Evolutionary conservation across 2,329 filamentous ascomycete species (phyloP).

Genomic region (Botrytis fabae): DNA sequence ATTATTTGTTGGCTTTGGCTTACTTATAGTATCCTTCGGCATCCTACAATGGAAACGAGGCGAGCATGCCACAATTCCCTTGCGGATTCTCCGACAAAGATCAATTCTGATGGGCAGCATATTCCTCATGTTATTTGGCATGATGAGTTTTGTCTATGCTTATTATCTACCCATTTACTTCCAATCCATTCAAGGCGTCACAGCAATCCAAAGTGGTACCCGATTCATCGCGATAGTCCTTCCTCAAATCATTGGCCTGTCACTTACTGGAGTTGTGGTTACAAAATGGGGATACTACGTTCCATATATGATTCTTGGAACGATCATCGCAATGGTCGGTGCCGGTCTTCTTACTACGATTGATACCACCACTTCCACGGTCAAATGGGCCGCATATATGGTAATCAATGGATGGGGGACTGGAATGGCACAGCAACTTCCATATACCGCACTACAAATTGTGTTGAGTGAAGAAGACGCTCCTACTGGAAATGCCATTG

Average conservation of each 20-base stretch:
- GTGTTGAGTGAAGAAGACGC: slow-evolving; percentile 42
- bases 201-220: not conserved
- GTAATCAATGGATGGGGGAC: slow-evolving; percentile 48
- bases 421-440: slow-evolving; percentile 49
- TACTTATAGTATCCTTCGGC: slow-evolving; percentile 38
- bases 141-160: slow-evolving; percentile 34
- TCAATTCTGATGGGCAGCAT: slow-evolving; percentile 38
- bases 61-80: slow-evolving; percentile 39
- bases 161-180: slow-evolving; percentile 41
- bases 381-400: slow-evolving; percentile 53
- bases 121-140: slow-evolving; percentile 38
- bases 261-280: slow-evolving; percentile 8
- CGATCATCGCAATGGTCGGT: slow-evolving; percentile 31
- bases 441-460: slow-evolving; percentile 50
- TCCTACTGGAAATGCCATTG: slow-evolving; percentile 14
- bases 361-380: slow-evolving; percentile 45
- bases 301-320: slow-evolving; percentile 35
- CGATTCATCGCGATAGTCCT: slow-evolving; percentile 14
- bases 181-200: slow-evolving; percentile 39
- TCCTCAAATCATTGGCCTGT: slow-evolving; percentile 3
- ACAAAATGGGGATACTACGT: slow-evolving; percentile 18
- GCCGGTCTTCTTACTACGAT: slow-evolving; percentile 36
- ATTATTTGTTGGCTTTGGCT: slow-evolving; percentile 40
- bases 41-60: slow-evolving; percentile 33
- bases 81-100: slow-evolving; percentile 41